Evolutionary conservation across 352 stramenopile genomes (phyloP), one percentile per base, ranked within the genome.

Genomic region (Globisporangium okanoganense): DNA sequence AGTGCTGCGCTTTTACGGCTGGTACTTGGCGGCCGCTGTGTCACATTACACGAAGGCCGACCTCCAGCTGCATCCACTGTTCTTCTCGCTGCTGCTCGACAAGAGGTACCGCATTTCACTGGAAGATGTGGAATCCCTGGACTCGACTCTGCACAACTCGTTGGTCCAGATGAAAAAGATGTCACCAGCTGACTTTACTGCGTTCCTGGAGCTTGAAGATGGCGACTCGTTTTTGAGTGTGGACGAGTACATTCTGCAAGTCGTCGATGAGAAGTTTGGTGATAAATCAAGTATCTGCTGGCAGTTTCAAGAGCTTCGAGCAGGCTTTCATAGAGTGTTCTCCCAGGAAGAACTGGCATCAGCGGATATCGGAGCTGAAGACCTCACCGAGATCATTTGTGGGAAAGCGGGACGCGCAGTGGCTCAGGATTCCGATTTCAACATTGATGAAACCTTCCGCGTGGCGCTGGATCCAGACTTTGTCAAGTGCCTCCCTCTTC

Each of bases 391-490:
- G 5, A 64, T 78, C n/a, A 48, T 91, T 61, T 71, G 70, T 47
- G 77, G 75, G 16, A 49, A 12, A 16, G 24, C 10, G 2, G 8
- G 16, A 22, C 41, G 29, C 3, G 22, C 3, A 3, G 24, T 31
- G 53, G 25, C 31, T 31, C 16, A 31, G 2, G 41, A 61, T 36
- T 43, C 65, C 5, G 68, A 87, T 56, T 87, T 90, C 49, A 44
- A 49, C 8, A 58, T 92, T 24, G 62, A 70, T 25, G 38, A 76
- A 7, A 29, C 88, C 12, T 92, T 90, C 24, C 70, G 77, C 41
- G 61, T 89, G 12, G 78, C 78, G 20, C 56, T 74, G 7, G 82
- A 92, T 48, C 62, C 76, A 0, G 82, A 88, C 9, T 88, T 92
- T 55, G 69, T 73, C 14, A 58, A 47, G 25, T 90, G 71, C 27